Conservation (phyloP, 2,329 filamentous ascomycete genomes). For the Huntiella moniliformis region DNA sequence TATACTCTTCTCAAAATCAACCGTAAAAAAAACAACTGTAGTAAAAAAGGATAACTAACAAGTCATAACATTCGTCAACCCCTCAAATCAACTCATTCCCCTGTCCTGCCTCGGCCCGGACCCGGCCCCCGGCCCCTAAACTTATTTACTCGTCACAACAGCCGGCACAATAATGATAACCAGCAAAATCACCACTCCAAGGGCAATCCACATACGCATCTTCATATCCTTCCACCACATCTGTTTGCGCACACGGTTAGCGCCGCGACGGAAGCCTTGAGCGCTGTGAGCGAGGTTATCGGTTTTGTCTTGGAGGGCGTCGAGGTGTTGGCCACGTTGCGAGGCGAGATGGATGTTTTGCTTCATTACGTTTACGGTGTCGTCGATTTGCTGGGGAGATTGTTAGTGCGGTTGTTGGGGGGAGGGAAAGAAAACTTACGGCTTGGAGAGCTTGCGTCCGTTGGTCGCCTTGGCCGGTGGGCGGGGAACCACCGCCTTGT, state of each 20-base stretch:
- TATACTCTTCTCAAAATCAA: neutral
- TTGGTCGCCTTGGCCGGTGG: conserved; percentile 28
- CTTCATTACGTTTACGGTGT: conserved; percentile 85
- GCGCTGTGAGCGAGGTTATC: conserved; percentile 85
- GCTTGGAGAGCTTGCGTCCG: conserved; percentile 56
- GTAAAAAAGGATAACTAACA: no score
- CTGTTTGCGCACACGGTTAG: conserved; percentile 88
- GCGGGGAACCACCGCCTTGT: conserved; percentile 22
- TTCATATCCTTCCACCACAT: conserved; percentile 99
- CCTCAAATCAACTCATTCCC: neutral
- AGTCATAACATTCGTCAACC: neutral
- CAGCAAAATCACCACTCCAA: conserved; percentile 78
- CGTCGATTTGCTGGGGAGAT: conserved; percentile 71
- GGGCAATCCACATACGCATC: conserved; percentile 94
- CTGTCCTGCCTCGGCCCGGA: neutral
- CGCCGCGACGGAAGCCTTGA: conserved; percentile 86
- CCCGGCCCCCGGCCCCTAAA: neutral
- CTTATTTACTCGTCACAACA: conserved; percentile 33
- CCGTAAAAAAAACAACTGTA: neutral
- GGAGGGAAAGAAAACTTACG: conserved; percentile 35
- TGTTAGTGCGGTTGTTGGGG: neutral
- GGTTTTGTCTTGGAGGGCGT: conserved; percentile 82
- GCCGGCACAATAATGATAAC: conserved; percentile 86
- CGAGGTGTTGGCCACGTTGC: conserved; percentile 75
- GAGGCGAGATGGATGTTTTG: conserved; percentile 96